Percentiles rank a stretch among this genome's conserved stretches.
These are phyloP conservation scores for Leptomonas seymouri DNA, from an alignment of 208 protist species.

Conservation along the genomic window DNA sequence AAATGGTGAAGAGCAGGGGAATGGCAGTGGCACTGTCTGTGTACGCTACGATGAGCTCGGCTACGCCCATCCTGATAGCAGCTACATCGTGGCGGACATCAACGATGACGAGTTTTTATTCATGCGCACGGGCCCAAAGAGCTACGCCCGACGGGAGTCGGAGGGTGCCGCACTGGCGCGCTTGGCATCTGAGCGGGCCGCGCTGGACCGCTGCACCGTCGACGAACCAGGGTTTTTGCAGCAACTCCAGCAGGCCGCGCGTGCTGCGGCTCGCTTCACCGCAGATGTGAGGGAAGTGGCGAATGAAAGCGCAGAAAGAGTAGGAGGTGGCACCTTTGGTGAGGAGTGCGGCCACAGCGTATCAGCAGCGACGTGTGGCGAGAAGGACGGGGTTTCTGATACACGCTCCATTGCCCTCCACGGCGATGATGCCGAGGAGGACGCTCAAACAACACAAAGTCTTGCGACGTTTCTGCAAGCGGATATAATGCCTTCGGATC, in stretches of 20 bases:
- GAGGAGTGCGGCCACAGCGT: background rate
- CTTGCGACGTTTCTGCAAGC: background rate
- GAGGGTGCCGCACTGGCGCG: constrained; percentile 15
- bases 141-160: constrained; percentile 12
- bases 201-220: constrained; percentile 20
- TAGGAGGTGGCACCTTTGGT: background rate
- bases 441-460: background rate
- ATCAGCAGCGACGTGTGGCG: background rate
- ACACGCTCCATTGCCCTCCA: background rate
- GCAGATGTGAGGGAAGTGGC: background rate
- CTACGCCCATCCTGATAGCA: constrained; percentile 43
- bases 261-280: too few species aligned
- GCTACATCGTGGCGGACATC: constrained; percentile 74
- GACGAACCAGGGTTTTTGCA: constrained; percentile 10
- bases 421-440: background rate
- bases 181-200: constrained; percentile 7
- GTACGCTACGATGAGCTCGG: constrained; percentile 39
- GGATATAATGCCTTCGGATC: background rate
- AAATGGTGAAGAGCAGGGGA: background rate
- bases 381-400: background rate
- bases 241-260: constrained; percentile 1
- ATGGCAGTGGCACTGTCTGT: background rate
- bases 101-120: constrained; percentile 81
- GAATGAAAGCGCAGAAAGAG: background rate
- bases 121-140: constrained; percentile 43